These are phyloP conservation scores for Venturia effusa DNA, from an alignment of 2,329 filamentous ascomycete species.

Conservation along the genomic window DNA sequence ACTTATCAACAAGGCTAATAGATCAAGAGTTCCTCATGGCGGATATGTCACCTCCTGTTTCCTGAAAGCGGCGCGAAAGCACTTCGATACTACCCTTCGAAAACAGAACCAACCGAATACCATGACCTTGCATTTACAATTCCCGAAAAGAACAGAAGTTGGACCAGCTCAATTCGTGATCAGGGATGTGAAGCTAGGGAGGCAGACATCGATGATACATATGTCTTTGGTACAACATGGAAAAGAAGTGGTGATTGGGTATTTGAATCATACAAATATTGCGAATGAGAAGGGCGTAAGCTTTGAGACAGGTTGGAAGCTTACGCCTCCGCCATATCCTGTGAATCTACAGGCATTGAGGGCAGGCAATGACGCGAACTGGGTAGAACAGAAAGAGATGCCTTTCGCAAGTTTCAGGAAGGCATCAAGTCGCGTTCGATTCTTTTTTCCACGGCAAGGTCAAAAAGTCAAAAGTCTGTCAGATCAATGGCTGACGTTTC, in stretches of 20 bases:
- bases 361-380: slow-evolving; percentile 36
- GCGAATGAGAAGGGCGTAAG: slow-evolving; percentile 46
- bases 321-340: slow-evolving; percentile 34
- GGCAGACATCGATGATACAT: slow-evolving; percentile 52
- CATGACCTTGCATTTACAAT: slow-evolving; percentile 53
- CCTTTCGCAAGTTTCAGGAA: slow-evolving; percentile 36
- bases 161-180: slow-evolving; percentile 48
- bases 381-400: slow-evolving; percentile 33
- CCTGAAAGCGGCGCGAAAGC: slow-evolving; percentile 45
- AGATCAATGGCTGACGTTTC: slow-evolving; percentile 59
- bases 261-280: slow-evolving; percentile 56
- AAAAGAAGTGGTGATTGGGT: slow-evolving; percentile 52
- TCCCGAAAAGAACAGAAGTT: slow-evolving; percentile 50
- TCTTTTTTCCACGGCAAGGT: slow-evolving; percentile 40
- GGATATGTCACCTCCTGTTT: slow-evolving; percentile 57
- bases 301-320: slow-evolving; percentile 43
- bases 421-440: slow-evolving; percentile 40
- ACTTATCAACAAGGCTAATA: background rate
- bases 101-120: slow-evolving; percentile 51
- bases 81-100: slow-evolving; percentile 48
- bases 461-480: slow-evolving; percentile 31
- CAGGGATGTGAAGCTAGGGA: slow-evolving; percentile 53
- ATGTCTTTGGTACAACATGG: slow-evolving; percentile 46
- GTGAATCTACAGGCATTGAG: slow-evolving; percentile 33
- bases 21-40: slow-evolving; percentile 52